Conservation (phyloP, 208 protist genomes). For the Tetramitus jugosus region DNA sequence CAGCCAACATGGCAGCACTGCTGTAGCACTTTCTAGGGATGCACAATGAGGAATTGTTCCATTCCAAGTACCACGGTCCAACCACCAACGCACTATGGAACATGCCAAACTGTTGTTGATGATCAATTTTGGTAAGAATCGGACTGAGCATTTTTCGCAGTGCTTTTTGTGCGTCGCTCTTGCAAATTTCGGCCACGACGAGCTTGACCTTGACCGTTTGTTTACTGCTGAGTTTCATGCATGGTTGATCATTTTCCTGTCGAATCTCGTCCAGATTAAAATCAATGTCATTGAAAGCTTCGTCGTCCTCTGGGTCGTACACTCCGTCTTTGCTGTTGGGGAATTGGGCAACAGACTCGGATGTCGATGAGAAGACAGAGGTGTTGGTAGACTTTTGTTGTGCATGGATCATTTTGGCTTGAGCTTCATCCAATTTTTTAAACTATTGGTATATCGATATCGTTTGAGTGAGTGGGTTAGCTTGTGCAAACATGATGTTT, state of each 20-base stretch:
- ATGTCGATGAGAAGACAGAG: neutral
- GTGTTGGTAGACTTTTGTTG: neutral
- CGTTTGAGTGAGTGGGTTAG: too few species aligned
- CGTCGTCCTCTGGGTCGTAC: neutral
- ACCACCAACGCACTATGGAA: slow-evolving; percentile 6
- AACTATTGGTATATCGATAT: too few species aligned
- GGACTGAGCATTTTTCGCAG: neutral
- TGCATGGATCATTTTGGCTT: neutral
- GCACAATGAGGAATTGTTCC: slow-evolving; percentile 12
- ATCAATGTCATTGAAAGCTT: slow-evolving; percentile 12
- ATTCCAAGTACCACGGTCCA: slow-evolving; percentile 20
- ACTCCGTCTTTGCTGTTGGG: too few species aligned
- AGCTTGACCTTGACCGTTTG: slow-evolving; percentile 4
- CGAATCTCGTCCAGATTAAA: slow-evolving; percentile 16
- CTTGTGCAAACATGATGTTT: too few species aligned
- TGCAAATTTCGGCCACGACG: slow-evolving; percentile 16
- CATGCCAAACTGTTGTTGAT: slow-evolving; percentile 24
- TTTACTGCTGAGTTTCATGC: neutral
- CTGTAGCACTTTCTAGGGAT: slow-evolving; percentile 17
- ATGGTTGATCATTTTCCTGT: neutral
- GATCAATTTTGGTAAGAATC: slow-evolving; percentile 8
- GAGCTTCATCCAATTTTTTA: neutral
- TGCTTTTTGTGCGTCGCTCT: slow-evolving; percentile 6
- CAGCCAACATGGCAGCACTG: slow-evolving; percentile 15
- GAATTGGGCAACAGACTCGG: neutral